Evolutionary conservation across 2,329 filamentous ascomycete genomes (phyloP).

Genomic region (Botrytis byssoidea): DNA sequence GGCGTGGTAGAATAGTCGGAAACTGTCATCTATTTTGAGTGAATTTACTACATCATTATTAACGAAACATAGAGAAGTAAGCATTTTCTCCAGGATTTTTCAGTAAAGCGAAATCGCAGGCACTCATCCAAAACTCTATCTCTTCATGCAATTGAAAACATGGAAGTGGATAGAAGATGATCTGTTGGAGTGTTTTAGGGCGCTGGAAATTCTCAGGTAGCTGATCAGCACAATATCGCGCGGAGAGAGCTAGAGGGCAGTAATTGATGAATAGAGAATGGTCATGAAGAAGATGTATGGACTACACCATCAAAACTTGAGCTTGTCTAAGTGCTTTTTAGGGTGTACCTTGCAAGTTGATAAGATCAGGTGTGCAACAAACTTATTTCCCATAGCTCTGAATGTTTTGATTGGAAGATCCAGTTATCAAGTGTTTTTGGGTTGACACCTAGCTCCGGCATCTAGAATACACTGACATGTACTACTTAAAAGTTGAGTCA

Average conservation of each 20-base stretch:
- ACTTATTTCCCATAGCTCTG: neutral
- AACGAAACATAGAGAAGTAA: neutral
- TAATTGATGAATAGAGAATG: neutral
- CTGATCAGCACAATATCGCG: rapidly evolving
- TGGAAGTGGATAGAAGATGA: neutral
- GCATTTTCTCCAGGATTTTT: rapidly evolving
- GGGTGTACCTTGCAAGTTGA: neutral
- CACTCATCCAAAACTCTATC: neutral
- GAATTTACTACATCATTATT: neutral
- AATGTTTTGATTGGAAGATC: neutral
- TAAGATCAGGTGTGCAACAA: neutral
- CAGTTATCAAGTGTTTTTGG: neutral
- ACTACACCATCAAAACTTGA: neutral
- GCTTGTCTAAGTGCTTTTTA: neutral
- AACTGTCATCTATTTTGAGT: neutral
- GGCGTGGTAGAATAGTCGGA: neutral
- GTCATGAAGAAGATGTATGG: neutral
- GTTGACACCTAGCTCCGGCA: neutral
- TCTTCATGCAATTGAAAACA: neutral
- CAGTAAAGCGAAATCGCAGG: neutral
- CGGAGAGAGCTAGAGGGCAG: neutral
- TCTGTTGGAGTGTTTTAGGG: neutral
- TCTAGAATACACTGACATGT: neutral
- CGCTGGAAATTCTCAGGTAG: neutral
- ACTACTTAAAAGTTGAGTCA: neutral